Percentiles rank a stretch among this genome's conserved stretches.
Conservation (phyloP, 805 yeast species). For the Metschnikowia kofuensis region DNA sequence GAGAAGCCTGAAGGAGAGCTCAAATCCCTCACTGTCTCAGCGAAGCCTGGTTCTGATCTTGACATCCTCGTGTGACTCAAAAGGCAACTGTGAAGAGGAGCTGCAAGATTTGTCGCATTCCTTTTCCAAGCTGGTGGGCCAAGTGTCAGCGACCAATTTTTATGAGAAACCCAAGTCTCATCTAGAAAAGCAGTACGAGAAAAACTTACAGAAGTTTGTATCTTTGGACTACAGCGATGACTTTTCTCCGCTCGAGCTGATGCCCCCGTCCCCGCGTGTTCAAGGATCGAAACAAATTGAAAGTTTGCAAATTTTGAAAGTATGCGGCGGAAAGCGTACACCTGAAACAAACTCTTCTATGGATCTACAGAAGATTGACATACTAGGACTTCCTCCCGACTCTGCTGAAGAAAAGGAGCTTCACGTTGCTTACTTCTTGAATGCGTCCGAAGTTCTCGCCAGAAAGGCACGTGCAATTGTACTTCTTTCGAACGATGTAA, state of each 20-base stretch:
- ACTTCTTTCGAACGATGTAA: slow-evolving; percentile 10
- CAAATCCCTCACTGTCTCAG: slow-evolving; percentile 1
- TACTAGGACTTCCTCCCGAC: slow-evolving; percentile 1
- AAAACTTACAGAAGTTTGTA: slow-evolving; percentile 10
- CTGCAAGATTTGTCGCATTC: neutral
- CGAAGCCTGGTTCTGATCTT: slow-evolving; percentile 17
- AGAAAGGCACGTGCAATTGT: slow-evolving; percentile 14
- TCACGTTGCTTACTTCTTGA: slow-evolving; percentile 10
- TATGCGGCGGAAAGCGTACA: neutral
- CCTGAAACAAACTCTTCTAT: neutral
- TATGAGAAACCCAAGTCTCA: slow-evolving; percentile 15
- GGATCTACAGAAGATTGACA: neutral
- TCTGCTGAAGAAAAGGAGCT: slow-evolving; percentile 3
- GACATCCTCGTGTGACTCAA: slow-evolving; percentile 9
- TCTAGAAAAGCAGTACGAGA: slow-evolving; percentile 18
- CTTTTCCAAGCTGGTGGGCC: neutral
- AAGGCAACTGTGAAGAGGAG: neutral
- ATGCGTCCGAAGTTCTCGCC: slow-evolving; percentile 12
- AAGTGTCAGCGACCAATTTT: slow-evolving; percentile 8
- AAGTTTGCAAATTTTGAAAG: neutral
- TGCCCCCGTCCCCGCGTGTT: too few species aligned
- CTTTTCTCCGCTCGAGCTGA: slow-evolving; percentile 15
- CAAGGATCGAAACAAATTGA: too few species aligned
- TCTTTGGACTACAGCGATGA: slow-evolving; percentile 10
- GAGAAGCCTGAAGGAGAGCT: neutral